Conservation (phyloP, 2,329 filamentous ascomycete species). For the Leptosphaerulina australis region DNA sequence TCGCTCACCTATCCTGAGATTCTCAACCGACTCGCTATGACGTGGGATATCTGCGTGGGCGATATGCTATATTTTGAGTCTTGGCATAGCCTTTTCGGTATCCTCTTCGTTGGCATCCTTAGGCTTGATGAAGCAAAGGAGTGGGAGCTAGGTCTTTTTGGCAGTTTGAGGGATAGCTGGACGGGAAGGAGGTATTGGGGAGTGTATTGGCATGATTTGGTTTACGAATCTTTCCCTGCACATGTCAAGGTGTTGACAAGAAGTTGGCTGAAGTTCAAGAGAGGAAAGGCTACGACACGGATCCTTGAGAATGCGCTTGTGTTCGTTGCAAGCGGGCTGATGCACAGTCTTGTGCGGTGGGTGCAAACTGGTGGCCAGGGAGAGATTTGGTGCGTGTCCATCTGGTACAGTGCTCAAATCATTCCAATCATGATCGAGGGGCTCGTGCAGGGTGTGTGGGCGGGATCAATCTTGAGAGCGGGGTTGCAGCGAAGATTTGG, state of each 20-base stretch:
- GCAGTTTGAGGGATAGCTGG: conserved; percentile 4
- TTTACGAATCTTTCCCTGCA: conserved; percentile 21
- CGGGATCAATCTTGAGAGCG: background rate
- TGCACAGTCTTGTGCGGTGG: conserved; percentile 23
- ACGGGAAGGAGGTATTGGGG: conserved; percentile 29
- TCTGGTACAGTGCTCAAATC: conserved; percentile 28
- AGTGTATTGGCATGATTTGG: conserved; percentile 31
- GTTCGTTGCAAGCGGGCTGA: conserved; percentile 24
- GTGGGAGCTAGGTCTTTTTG: conserved; percentile 23
- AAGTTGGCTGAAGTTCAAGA: conserved; percentile 15
- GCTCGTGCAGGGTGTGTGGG: conserved; percentile 16
- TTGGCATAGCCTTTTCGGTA: conserved; percentile 21
- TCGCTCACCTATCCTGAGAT: conserved; percentile 9
- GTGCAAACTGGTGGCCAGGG: conserved; percentile 8
- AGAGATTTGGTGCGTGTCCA: conserved; percentile 22
- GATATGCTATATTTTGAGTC: conserved; percentile 23
- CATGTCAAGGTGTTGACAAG: conserved; percentile 26
- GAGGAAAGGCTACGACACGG: conserved; percentile 2
- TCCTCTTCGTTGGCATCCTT: conserved; percentile 16
- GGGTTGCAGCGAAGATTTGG: conserved; percentile 1
- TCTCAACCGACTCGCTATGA: conserved; percentile 5
- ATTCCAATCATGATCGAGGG: conserved; percentile 25
- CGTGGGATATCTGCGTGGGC: conserved; percentile 19
- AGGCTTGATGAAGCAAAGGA: conserved; percentile 13
- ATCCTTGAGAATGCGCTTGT: conserved; percentile 28